These are phyloP conservation scores for Cicer pinnatifidum DNA, from an alignment of 306 rosid genomes.

Conservation along the genomic window DNA sequence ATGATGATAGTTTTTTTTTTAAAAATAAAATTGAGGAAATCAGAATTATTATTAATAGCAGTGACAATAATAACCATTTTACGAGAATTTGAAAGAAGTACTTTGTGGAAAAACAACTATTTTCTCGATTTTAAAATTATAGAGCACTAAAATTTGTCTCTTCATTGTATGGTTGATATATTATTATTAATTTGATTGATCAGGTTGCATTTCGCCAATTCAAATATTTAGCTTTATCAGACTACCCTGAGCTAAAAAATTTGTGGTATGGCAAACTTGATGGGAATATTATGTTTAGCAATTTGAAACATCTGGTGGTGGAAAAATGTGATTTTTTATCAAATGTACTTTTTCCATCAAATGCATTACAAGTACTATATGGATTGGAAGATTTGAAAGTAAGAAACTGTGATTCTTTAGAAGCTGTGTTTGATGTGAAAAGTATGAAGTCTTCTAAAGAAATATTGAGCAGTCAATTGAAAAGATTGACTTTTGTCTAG, in stretches of 20 bases:
- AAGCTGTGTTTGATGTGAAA: background rate
- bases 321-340: conserved; percentile 25
- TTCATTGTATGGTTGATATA: background rate
- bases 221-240: background rate
- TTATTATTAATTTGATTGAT: background rate
- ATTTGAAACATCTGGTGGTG: conserved; percentile 13
- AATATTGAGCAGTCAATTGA: background rate
- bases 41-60: too few relatives aligned
- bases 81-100: too few relatives aligned
- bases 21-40: too few relatives aligned
- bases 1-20: too few relatives aligned
- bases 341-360: conserved; percentile 19
- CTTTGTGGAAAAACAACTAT: too few relatives aligned
- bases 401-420: conserved; percentile 15
- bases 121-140: too few relatives aligned
- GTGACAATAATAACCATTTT: too few relatives aligned
- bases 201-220: conserved; percentile 10
- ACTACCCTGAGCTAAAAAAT: background rate
- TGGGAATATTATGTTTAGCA: background rate
- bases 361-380: background rate
- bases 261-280: conserved; percentile 1
- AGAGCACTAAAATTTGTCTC: background rate
- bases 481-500: background rate
- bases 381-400: conserved; percentile 5
- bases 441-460: background rate